Percentiles rank a stretch among this genome's conserved stretches.
Conservation (phyloP, 179 eudicot genomes). For the Nepenthes alata region DNA sequence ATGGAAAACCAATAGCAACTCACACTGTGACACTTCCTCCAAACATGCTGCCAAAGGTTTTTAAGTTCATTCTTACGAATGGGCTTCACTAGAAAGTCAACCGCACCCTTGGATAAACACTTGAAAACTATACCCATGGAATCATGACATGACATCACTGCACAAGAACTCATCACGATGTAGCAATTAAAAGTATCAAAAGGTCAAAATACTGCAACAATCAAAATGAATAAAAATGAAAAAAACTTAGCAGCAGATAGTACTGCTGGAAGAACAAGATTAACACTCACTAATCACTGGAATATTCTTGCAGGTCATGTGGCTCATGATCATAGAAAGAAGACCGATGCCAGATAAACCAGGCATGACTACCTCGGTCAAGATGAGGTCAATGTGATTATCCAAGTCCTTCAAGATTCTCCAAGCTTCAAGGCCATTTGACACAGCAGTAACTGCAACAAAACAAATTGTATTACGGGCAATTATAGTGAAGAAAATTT, state of each 20-base stretch:
- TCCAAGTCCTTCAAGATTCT: conserved; percentile 23
- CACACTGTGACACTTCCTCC: conserved; percentile 94
- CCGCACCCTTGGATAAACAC: conserved; percentile 88
- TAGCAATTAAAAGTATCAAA: conserved; percentile 19
- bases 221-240: not conserved
- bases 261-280: not conserved
- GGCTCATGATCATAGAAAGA: conserved; percentile 33
- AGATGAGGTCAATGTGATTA: conserved; percentile 28
- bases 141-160: conserved; percentile 80
- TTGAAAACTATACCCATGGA: conserved; percentile 82
- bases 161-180: conserved; percentile 17
- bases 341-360: conserved; percentile 34
- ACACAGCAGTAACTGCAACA: conserved; percentile 26
- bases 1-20: conserved; percentile 21
- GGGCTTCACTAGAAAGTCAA: conserved; percentile 87
- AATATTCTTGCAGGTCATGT: conserved; percentile 27
- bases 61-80: conserved; percentile 89
- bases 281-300: conserved; percentile 32
- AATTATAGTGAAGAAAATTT: too few species aligned
- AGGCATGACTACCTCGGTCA: conserved; percentile 34
- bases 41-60: conserved; percentile 94
- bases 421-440: conserved; percentile 39
- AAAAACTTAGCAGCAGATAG: not conserved
- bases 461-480: too few species aligned
- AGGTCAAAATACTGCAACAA: not conserved